Evolutionary conservation across 768 basidiomycete species (phyloP).

Genomic region (Russula lepida): DNA sequence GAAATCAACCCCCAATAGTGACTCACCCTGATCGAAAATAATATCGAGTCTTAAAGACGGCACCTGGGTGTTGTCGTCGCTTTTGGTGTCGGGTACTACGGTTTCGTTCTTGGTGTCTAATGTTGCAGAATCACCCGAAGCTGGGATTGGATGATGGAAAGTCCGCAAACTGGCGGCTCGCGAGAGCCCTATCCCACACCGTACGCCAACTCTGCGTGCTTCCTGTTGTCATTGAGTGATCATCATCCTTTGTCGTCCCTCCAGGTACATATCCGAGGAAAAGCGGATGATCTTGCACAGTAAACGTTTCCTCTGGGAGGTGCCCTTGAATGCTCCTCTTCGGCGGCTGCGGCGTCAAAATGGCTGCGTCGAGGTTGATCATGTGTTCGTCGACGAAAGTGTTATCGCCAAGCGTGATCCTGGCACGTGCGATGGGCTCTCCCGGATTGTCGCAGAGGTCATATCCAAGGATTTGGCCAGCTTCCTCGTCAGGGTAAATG

Average conservation of each 20-base stretch:
- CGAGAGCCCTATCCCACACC: constrained; percentile 13
- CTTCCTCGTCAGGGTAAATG: constrained; percentile 16
- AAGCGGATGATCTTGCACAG: constrained; percentile 17
- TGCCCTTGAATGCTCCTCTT: constrained; percentile 1
- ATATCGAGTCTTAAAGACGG: too few relatives aligned
- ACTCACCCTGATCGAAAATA: too few relatives aligned
- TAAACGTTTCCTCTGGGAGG: not conserved
- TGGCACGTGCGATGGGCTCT: constrained; percentile 16
- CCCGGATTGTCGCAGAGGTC: constrained; percentile 14
- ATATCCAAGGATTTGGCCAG: constrained; percentile 4
- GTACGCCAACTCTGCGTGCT: constrained; percentile 3
- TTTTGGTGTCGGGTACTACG: too few relatives aligned
- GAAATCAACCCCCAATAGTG: too few relatives aligned
- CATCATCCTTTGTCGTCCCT: not conserved
- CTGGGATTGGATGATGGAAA: not conserved
- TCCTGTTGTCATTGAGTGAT: not conserved
- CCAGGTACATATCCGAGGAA: constrained; percentile 11
- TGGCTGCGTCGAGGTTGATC: constrained; percentile 14
- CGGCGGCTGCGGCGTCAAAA: not conserved
- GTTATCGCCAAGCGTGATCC: constrained; percentile 17
- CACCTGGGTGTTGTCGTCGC: too few relatives aligned
- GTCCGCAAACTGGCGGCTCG: not conserved
- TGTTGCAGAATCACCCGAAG: not conserved
- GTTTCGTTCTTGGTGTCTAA: not conserved
- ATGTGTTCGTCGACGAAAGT: constrained; percentile 14